Base-by-base conservation (phyloP, 106 monocot genomes). In the Acanthochlamys bracteata region DNA sequence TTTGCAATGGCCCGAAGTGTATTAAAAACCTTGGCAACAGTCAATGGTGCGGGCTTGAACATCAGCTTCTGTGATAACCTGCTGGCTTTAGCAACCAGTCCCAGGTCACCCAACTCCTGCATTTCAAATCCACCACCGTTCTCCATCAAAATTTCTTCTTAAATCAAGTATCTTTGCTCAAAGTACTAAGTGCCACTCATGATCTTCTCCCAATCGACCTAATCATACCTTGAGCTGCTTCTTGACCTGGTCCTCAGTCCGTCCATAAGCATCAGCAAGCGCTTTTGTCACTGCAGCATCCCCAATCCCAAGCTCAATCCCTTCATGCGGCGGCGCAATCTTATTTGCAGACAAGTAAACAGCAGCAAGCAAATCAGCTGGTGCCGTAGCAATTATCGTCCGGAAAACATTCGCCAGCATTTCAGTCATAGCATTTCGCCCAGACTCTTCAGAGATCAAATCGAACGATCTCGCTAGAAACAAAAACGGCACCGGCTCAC, bases 261-360 rank as follows among this genome's bases (percentile, higher is more conserved):
- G 74, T 0, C 96, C 96, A 72, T 96, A 96, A 13, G 96, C 96
- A 69, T 91, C 87, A 0, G 84, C 78, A 25, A 96, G 74, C 4
- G 88, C 91, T 71, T 60, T 90, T 41, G 90, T 66, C 2, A 91
- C 63, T 20, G 84, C 51, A 2, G 90, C 87, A 24, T 96, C 96
- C 57, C 96, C 90, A n/a, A 96, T 96, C 46, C 96, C 96, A 8
- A 96, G 87, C 82, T 96, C 96, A 24, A 85, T 63, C 0, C 96
- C 96, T 66, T 91, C 91, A 53, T 96, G 96, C 8, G 87, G 88
- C 11, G 96, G 74, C 24, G 84, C 84, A 17, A 96, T 85, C 65
- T 69, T 71, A 57, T 96, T 96, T 10, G 90, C 91, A 3, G 91
- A 75, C 3, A 96, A 72, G 61, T 96, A 96, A 22, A 96, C 88